Conservation (phyloP, 768 basidiomycete species). For the Tulasnella sp. region DNA sequence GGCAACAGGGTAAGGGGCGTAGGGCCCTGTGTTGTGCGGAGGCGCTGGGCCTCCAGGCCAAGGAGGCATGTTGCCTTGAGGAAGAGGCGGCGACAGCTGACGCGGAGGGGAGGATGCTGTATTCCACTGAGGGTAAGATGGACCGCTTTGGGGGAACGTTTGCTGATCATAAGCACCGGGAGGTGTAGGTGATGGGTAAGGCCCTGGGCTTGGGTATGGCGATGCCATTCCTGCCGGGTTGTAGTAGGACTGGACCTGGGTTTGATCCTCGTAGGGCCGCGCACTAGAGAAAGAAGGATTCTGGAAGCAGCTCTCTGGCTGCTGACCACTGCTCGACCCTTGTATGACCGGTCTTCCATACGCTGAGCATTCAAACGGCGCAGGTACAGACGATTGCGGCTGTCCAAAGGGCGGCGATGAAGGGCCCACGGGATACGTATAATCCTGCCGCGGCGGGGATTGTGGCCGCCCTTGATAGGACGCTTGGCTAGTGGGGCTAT, state of each 20-base stretch:
- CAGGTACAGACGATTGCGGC: not conserved
- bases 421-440: not conserved
- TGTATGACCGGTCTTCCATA: no score
- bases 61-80: slow-evolving; percentile 15
- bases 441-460: not conserved
- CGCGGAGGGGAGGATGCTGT: not conserved
- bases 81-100: slow-evolving; percentile 17
- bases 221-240: no score
- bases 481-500: not conserved
- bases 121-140: not conserved
- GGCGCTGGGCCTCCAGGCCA: slow-evolving; percentile 7
- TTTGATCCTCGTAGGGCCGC: no score
- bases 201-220: no score
- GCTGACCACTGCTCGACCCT: no score
- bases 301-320: no score
- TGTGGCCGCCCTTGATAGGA: not conserved
- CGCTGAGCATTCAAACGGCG: no score
- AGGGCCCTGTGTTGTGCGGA: not conserved
- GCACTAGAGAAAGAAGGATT: no score
- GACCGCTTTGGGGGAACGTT: not conserved
- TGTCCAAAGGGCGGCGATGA: not conserved
- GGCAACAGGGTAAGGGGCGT: no score
- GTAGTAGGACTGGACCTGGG: no score
- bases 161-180: not conserved
- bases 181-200: not conserved